These are phyloP conservation scores for Lophium mytilinum DNA, from an alignment of 495 filamentous ascomycete species.

Conservation along the genomic window DNA sequence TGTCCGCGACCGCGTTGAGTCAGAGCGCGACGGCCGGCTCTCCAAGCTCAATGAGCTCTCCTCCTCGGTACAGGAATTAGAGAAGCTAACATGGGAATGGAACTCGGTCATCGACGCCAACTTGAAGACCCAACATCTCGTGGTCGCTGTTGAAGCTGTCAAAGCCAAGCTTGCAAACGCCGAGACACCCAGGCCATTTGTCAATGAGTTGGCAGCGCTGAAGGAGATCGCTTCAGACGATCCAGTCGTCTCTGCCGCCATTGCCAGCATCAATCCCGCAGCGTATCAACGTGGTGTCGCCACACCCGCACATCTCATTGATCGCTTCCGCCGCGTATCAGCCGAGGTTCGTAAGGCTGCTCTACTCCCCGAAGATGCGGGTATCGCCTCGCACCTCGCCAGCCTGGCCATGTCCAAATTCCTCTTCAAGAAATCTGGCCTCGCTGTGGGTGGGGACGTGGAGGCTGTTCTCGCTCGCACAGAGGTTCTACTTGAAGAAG, in stretches of 20 bases:
- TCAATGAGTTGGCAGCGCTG: conserved; percentile 82
- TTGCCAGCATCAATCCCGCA: conserved; percentile 84
- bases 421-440: conserved; percentile 74
- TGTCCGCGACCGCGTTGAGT: conserved; percentile 74
- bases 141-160: conserved; percentile 90
- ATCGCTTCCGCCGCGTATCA: conserved; percentile 93
- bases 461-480: conserved; percentile 86
- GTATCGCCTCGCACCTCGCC: conserved; percentile 85
- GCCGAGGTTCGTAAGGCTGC: conserved; percentile 88
- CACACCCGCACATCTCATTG: conserved; percentile 73
- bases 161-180: conserved; percentile 62
- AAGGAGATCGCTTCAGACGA: conserved; percentile 84
- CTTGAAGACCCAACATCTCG: conserved; percentile 87
- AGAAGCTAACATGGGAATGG: conserved; percentile 77
- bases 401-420: conserved; percentile 83
- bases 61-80: conserved; percentile 66
- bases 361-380: conserved; percentile 83
- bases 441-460: conserved; percentile 81
- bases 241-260: conserved; percentile 78
- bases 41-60: conserved; percentile 75
- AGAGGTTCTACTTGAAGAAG: conserved; percentile 83
- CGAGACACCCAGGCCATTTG: conserved; percentile 70
- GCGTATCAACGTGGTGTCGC: conserved; percentile 91
- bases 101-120: conserved; percentile 79
- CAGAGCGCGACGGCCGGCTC: conserved; percentile 79